Evolutionary conservation across 495 filamentous ascomycete species (phyloP).

Genomic region (Xylona heveae): DNA sequence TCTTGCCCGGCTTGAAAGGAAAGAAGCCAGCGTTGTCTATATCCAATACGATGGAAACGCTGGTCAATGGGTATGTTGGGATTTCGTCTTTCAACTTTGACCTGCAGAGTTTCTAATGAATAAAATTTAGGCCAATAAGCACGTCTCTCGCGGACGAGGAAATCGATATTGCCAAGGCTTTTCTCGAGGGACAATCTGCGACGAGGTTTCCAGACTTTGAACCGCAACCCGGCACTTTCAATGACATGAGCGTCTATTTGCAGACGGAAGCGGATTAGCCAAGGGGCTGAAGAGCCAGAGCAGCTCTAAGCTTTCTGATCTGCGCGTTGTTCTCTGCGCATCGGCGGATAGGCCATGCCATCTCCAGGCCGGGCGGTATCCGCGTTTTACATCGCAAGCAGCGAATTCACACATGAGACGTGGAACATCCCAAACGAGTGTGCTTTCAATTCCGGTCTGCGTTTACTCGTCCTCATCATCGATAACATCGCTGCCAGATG

Average conservation of each 20-base stretch:
- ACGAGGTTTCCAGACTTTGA: not conserved
- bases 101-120: not conserved
- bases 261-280: no score
- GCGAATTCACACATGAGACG: no score
- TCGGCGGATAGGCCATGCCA: no score
- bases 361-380: no score
- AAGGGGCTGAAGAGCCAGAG: no score
- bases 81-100: not conserved
- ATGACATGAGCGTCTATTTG: not conserved
- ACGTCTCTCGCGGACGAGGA: not conserved
- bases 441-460: no score
- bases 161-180: not conserved
- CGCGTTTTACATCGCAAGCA: no score
- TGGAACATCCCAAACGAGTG: no score
- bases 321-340: no score
- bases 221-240: not conserved
- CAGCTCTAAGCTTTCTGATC: no score
- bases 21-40: constrained; percentile 1
- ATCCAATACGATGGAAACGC: constrained; percentile 3
- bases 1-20: constrained; percentile 2
- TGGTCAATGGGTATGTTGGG: constrained; percentile 3
- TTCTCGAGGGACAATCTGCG: not conserved
- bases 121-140: not conserved
- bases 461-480: no score
- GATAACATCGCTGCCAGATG: no score